Evolutionary conservation across 1,284 basidiomycete species (phyloP).

Genomic region (Trametes pubescens): DNA sequence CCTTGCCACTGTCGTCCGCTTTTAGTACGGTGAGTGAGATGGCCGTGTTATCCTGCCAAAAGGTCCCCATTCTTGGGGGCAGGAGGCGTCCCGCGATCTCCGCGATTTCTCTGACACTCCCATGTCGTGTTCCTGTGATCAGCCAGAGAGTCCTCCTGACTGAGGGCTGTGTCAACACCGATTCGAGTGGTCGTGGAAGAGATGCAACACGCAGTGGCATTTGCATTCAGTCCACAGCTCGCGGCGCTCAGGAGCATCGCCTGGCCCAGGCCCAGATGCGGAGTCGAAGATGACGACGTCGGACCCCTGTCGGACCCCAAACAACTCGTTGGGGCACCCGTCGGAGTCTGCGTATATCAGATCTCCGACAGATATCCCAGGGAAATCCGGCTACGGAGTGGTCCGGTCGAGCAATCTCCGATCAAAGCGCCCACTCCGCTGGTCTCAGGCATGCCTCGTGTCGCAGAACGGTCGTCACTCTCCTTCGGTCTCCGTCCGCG

Average conservation of each 20-base stretch:
- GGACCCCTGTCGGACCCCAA: no score
- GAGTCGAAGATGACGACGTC: no score
- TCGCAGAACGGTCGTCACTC: slow-evolving; percentile 10
- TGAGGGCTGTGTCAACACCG: not conserved
- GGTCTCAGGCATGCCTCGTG: slow-evolving; percentile 9
- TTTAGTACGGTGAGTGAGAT: slow-evolving; percentile 8
- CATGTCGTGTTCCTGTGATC: slow-evolving; percentile 31
- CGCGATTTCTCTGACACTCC: slow-evolving; percentile 19
- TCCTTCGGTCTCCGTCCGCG: slow-evolving; percentile 17
- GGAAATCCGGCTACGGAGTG: not conserved
- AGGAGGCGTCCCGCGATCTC: slow-evolving; percentile 30
- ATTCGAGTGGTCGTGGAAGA: not conserved
- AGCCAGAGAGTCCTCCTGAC: slow-evolving; percentile 13
- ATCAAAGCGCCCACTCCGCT: not conserved
- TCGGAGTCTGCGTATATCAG: no score
- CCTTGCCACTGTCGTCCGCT: slow-evolving; percentile 18
- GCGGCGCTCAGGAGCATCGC: not conserved
- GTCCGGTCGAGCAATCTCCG: not conserved
- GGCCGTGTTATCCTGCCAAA: slow-evolving; percentile 2
- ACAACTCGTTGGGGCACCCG: no score
- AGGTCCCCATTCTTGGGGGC: slow-evolving; percentile 20
- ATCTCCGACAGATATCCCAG: no score
- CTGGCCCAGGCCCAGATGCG: not conserved
- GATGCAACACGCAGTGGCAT: not conserved
- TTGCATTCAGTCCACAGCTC: not conserved